Conservation (phyloP, 305 asterid species). For the Solanum hybrid region DNA sequence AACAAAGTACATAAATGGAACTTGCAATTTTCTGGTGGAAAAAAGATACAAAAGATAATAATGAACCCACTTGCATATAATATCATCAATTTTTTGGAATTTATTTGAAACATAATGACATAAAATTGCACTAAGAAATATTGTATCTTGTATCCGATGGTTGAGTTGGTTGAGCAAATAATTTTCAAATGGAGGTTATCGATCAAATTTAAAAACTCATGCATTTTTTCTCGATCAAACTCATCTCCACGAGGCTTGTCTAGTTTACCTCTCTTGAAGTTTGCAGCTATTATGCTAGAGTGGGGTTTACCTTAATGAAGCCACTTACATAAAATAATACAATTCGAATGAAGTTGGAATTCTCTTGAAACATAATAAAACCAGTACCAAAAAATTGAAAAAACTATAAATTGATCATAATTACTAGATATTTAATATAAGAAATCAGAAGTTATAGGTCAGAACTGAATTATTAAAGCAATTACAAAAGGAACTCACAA, state of each 20-base stretch:
- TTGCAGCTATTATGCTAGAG: background rate
- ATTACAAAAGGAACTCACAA: background rate
- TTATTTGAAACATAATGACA: background rate
- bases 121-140: background rate
- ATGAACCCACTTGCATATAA: background rate
- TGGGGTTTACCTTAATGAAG: background rate
- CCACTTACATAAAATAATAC: background rate
- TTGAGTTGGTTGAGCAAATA: background rate
- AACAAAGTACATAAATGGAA: background rate
- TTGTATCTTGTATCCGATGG: background rate
- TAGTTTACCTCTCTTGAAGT: background rate
- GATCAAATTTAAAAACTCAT: background rate
- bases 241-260: background rate
- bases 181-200: background rate
- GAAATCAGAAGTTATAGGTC: background rate
- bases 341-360: background rate
- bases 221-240: background rate
- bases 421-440: background rate
- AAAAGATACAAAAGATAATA: background rate
- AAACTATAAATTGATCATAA: background rate
- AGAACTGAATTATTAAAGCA: background rate
- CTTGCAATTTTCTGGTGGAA: background rate
- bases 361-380: background rate
- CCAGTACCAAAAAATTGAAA: background rate
- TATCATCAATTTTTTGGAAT: background rate